Conservation (phyloP, 2,329 filamentous ascomycete species). For the Phyllosticta paracitricarpa region DNA sequence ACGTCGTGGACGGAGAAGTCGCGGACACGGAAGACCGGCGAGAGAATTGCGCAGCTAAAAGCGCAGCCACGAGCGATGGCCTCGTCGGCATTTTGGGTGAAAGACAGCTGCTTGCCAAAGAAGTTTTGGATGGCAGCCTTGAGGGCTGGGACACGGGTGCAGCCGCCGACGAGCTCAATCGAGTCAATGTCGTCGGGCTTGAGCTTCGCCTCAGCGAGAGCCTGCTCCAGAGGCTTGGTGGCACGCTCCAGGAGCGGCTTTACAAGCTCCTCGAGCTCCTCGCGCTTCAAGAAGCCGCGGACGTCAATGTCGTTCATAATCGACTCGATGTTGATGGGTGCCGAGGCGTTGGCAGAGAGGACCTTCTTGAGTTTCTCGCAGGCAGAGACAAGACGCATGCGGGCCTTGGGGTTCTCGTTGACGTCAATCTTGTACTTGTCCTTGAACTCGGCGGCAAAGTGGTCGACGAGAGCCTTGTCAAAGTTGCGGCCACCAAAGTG, state of each 20-base stretch:
- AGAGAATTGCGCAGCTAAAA: slow-evolving; percentile 95
- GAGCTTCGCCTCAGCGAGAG: slow-evolving; percentile 85
- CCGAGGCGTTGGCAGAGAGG: slow-evolving; percentile 85
- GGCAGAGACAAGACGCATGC: slow-evolving; percentile 73
- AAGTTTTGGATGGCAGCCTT: slow-evolving; percentile 84
- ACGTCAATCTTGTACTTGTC: slow-evolving; percentile 98
- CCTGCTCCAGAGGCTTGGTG: slow-evolving; percentile 72
- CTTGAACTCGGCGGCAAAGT: slow-evolving; percentile 93
- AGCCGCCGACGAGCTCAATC: slow-evolving; percentile 89
- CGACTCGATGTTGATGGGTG: slow-evolving; percentile 92
- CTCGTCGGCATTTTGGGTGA: slow-evolving; percentile 97
- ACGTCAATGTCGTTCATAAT: slow-evolving; percentile 98
- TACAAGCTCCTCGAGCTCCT: slow-evolving; percentile 87
- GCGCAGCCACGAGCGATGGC: slow-evolving; percentile 91
- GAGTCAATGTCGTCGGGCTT: slow-evolving; percentile 84
- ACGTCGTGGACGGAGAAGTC: slow-evolving; percentile 98
- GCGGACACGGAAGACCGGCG: slow-evolving; percentile 94
- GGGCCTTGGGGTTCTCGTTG: slow-evolving; percentile 78
- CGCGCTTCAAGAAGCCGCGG: slow-evolving; percentile 75
- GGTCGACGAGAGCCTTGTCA: slow-evolving; percentile 87
- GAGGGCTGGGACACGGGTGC: slow-evolving; percentile 83
- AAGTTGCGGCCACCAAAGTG: slow-evolving; percentile 98
- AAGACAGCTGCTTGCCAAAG: slow-evolving; percentile 88
- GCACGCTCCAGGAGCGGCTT: slow-evolving; percentile 70
- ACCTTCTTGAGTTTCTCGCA: slow-evolving; percentile 99